A percentile compares a stretch with the other conserved stretches of the same genome.
Evolutionary conservation across 2,329 filamentous ascomycete species (phyloP).

Genomic region (Claviceps monticola): DNA sequence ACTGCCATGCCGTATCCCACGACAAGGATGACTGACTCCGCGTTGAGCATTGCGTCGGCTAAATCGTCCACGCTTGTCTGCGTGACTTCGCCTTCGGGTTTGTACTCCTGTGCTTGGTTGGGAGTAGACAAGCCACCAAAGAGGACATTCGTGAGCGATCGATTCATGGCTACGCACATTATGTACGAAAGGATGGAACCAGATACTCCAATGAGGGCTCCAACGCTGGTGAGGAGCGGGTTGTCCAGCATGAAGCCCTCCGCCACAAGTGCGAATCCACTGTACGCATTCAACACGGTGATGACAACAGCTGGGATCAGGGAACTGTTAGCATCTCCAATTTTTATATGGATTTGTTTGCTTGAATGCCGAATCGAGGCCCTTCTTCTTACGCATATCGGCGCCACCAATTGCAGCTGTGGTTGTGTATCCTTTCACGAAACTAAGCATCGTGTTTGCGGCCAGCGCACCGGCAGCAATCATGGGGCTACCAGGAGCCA

Average conservation of each 20-base stretch:
- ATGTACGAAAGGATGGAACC: slow-evolving; percentile 84
- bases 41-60: slow-evolving; percentile 58
- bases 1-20: slow-evolving; percentile 93
- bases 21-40: slow-evolving; percentile 77
- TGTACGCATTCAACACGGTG: slow-evolving; percentile 81
- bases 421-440: slow-evolving; percentile 76
- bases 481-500: slow-evolving; percentile 64
- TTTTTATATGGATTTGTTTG: not conserved
- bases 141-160: slow-evolving; percentile 75
- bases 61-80: slow-evolving; percentile 71
- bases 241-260: slow-evolving; percentile 91
- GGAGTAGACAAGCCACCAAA: slow-evolving; percentile 59
- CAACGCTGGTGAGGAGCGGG: slow-evolving; percentile 69
- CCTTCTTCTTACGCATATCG: slow-evolving; percentile 55
- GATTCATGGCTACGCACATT: slow-evolving; percentile 82
- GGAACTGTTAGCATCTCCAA: slow-evolving; percentile 5
- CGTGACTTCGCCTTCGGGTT: slow-evolving; percentile 68
- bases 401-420: slow-evolving; percentile 84
- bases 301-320: slow-evolving; percentile 54
- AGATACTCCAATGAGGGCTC: slow-evolving; percentile 75
- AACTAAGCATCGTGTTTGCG: slow-evolving; percentile 64
- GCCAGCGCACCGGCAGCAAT: slow-evolving; percentile 68
- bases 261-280: slow-evolving; percentile 77
- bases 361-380: not conserved
- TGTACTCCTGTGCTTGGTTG: slow-evolving; percentile 44